These are phyloP conservation scores for Picea abies DNA, from an alignment of 83 land plant species.

Conservation along the genomic window DNA sequence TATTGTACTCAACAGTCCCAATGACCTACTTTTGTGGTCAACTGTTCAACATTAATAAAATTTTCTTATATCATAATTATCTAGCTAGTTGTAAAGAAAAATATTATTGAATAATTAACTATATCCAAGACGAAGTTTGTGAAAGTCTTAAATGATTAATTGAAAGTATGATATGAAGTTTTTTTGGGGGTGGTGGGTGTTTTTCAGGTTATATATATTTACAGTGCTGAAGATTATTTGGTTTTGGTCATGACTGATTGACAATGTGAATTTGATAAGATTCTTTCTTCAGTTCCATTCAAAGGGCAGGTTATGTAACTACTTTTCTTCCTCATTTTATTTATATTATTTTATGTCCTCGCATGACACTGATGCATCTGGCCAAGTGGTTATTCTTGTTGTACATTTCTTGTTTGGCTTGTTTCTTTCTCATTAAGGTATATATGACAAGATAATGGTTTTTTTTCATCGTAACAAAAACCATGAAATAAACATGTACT, in stretches of 20 bases:
- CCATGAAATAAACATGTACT: neutral
- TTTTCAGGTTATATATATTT: slow-evolving; percentile 91
- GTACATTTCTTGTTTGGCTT: neutral
- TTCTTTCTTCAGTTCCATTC: slow-evolving; percentile 95
- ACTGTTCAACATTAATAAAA: too few relatives aligned
- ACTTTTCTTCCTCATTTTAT: slow-evolving; percentile 3
- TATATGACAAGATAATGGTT: neutral
- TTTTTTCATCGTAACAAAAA: neutral
- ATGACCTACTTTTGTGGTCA: too few relatives aligned
- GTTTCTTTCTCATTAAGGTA: neutral
- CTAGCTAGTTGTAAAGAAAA: neutral
- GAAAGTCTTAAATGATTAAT: neutral
- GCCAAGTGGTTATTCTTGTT: neutral
- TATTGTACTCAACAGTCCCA: too few relatives aligned
- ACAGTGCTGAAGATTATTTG: slow-evolving; percentile 82
- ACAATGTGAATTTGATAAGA: slow-evolving; percentile 92
- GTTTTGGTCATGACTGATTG: slow-evolving; percentile 93
- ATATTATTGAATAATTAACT: neutral
- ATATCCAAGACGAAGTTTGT: neutral
- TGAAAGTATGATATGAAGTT: neutral
- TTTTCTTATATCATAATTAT: too few relatives aligned
- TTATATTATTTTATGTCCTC: neutral
- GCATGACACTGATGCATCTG: neutral
- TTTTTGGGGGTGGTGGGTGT: neutral
- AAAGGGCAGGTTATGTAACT: slow-evolving; percentile 86